Evolutionary conservation across 2,329 filamentous ascomycete species (phyloP), one percentile per base, ranked within the genome.

Genomic region (Phialophora chinensis): DNA sequence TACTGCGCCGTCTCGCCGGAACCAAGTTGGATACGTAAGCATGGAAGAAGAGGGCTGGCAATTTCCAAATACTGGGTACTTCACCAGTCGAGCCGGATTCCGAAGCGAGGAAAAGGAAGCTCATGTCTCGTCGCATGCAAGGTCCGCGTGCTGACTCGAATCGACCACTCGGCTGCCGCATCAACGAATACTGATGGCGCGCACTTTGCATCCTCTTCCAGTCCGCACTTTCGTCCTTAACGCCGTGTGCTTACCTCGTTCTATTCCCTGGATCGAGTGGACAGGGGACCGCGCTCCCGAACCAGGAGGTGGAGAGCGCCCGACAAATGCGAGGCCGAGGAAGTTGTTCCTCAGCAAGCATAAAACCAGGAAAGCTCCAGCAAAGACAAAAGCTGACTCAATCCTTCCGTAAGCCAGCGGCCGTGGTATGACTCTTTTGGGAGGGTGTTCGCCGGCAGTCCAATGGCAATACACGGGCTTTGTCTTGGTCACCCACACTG

Each of bases 391-490:
- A 55, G 59, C 59, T 66, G 59, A 66, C 59, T 62, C 59, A 66
- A 60, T 62, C 53, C 63, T 66, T 58, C 60, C 60, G 61, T 66
- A 66, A 66, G 56, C 65, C 33, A 25, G 27, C 10, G 20, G 29
- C 20, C 49, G 20, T 42, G 59, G 17, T 23, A n/a, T 53, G 59
- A 27, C 33, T 53, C 47, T 54, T 54, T 47, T 63, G 52, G 42
- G 31, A n/a, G 4, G 23, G 5, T 56, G 27, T 20, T 35, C 53
- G 42, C 59, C 50, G 57, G 29, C 25, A 23, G 20, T n/a, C 59
- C 59, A 61, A 61, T 61, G 20, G 59, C n/a, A 17, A 52, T 42
- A 52, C 29, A 2, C 23, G 12, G 29, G 2, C 52, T 20, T 61
- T 11, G 50, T 61, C 59, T 53, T 44, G 29, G 12, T 44, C 31